Base-by-base conservation (phyloP, 2,329 filamentous ascomycete species). In the Plenodomus lindquistii region DNA sequence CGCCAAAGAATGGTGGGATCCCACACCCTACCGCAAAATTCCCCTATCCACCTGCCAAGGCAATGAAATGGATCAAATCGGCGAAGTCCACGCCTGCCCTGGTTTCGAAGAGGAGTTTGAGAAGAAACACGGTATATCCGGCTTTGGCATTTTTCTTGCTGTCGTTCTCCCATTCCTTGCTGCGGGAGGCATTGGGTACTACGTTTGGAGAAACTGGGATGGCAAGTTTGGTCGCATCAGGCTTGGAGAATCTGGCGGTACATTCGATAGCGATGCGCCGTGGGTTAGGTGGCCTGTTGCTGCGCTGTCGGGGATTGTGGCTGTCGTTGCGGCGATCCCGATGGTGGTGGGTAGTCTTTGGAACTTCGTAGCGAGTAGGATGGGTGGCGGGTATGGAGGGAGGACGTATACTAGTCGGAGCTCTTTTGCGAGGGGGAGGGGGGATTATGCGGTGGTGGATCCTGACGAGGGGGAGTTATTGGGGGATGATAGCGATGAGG, bases 391-490 rank as follows among this genome's bases (percentile, higher is more conserved):
- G 49, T 68, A 75, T 58, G 74, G 74, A n/a, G 81, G 82, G 31
- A 79, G 88, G 51, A 85, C 87, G 46, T 99, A 95, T 70, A 94
- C 91, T 15, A 96, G 89, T 41, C 80, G 95, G 50, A 89, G 89
- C 65, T 93, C 89, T 52, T 99, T 99, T 74, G 88, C 91, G 4
- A 83, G 91, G 47, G 88, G 90, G 1, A 83, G 89, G 46, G 87
- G 88, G n/a, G 90, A 96, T 71, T 97, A 97, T 71, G 84, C 86
- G 15, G 82, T 87, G 63, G 91, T 96, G 42, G 91, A 96, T 63
- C 89, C 94, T 42, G 94, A 97, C 68, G 94, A 97, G 71, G 93
- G 93, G 40, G 93, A 97, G 77, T 77, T 99, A 59, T 76, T 99
- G 29, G 94, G 94, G 1, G 93, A 97, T 60, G 92, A 96, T 50